Evolutionary conservation across 305 asterid species (phyloP).

Genomic region (Fraxinus latifolia): DNA sequence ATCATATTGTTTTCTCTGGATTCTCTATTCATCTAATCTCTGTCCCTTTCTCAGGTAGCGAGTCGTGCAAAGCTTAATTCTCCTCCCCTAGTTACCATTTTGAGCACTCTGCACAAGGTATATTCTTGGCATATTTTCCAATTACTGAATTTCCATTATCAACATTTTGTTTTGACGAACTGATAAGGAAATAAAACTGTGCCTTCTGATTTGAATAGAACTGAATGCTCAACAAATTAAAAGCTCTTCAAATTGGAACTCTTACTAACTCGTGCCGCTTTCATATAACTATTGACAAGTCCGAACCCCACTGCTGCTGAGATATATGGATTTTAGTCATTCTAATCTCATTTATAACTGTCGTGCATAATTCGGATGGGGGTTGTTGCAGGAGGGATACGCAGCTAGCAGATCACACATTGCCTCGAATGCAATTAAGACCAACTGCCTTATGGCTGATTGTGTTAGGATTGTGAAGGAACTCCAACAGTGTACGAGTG

Average conservation of each 20-base stretch:
- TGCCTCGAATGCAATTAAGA: conserved; percentile 70
- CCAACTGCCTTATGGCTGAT: conserved; percentile 71
- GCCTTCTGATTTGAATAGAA: not conserved
- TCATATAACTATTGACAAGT: not conserved
- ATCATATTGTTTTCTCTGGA: not conserved
- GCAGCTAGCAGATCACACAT: conserved; percentile 73
- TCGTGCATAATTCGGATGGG: not conserved
- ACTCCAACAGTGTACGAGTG: conserved; percentile 34
- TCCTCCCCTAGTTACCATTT: conserved; percentile 45
- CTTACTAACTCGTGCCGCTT: not conserved
- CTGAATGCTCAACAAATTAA: not conserved
- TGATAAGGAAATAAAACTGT: not conserved
- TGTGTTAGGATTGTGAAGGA: conserved; percentile 63
- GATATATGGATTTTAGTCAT: not conserved
- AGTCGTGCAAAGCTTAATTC: conserved; percentile 77
- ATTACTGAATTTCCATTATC: not conserved
- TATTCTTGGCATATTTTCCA: not conserved
- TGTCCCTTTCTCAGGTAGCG: conserved; percentile 52
- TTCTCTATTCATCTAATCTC: not conserved
- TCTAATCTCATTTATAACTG: not conserved
- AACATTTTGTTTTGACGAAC: no score
- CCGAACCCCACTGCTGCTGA: not conserved
- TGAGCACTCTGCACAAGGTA: conserved; percentile 64
- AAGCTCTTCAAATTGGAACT: not conserved
- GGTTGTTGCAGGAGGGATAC: conserved; percentile 60